phyloP scores from a whole-genome alignment of 2,329 filamentous ascomycete species.

The Taxawa tesnikishii region DNA sequence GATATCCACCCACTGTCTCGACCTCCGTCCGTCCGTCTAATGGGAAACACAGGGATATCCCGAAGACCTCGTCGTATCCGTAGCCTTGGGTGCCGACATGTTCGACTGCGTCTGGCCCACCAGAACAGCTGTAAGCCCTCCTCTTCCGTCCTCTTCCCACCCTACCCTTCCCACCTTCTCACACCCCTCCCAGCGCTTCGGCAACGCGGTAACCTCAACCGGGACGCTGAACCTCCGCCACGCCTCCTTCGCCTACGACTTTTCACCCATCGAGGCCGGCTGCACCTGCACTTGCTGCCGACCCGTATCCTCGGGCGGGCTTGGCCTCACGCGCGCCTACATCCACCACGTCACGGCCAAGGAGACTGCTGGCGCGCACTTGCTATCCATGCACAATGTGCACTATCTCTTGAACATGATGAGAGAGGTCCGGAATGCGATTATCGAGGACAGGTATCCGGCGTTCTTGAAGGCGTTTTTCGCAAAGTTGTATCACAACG shows the following conservation, averaged over 20 bases:
- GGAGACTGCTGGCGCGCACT: constrained; percentile 81
- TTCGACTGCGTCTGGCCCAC: constrained; percentile 99
- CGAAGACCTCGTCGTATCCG: constrained; percentile 85
- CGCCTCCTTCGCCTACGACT: constrained; percentile 63
- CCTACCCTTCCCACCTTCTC: neutral
- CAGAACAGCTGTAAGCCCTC: constrained; percentile 62
- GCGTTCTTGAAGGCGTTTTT: constrained; percentile 72
- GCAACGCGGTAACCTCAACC: constrained; percentile 73
- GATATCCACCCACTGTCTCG: too few relatives aligned
- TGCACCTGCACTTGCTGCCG: constrained; percentile 74
- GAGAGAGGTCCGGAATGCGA: constrained; percentile 59
- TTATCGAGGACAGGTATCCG: constrained; percentile 71
- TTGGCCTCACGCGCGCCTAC: constrained; percentile 79
- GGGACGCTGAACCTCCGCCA: constrained; percentile 81
- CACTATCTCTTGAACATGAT: constrained; percentile 84
- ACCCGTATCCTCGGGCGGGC: constrained; percentile 47
- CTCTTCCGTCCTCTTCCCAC: neutral
- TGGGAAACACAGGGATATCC: too few relatives aligned
- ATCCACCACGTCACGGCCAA: constrained; percentile 86
- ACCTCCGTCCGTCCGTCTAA: too few relatives aligned
- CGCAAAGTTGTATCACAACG: constrained; percentile 50
- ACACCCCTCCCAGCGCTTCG: constrained; percentile 61
- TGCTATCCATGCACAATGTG: constrained; percentile 89
- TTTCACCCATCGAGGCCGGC: constrained; percentile 67
- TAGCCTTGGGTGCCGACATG: constrained; percentile 95